Conservation (phyloP, 768 basidiomycete species). For the Sarcodon aspratus region DNA sequence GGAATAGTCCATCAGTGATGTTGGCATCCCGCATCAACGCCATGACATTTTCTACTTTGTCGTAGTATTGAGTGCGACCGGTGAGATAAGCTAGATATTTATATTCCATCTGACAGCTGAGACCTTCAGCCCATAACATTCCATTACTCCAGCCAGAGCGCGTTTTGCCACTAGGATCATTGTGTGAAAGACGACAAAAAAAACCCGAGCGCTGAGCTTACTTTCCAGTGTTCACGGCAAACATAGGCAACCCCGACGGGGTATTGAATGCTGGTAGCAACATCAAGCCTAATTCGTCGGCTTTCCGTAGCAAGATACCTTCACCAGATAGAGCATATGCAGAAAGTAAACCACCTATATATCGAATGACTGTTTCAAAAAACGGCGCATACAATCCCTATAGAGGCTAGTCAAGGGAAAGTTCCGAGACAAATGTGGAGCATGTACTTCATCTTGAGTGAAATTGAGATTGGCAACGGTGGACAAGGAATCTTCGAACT, state of each 20-base stretch:
- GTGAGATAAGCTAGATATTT: slow-evolving; percentile 78
- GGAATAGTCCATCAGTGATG: slow-evolving; percentile 9
- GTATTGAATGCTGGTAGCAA: slow-evolving; percentile 68
- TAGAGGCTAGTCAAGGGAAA: not conserved
- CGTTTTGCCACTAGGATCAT: slow-evolving; percentile 24
- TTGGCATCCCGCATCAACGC: slow-evolving; percentile 24
- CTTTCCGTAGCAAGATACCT: slow-evolving; percentile 47
- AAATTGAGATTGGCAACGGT: slow-evolving; percentile 41
- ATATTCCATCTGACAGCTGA: slow-evolving; percentile 79
- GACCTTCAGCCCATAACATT: slow-evolving; percentile 58
- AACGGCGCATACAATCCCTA: slow-evolving; percentile 35
- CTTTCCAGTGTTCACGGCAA: slow-evolving; percentile 55
- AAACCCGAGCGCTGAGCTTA: slow-evolving; percentile 15
- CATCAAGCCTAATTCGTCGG: slow-evolving; percentile 67
- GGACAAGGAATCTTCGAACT: slow-evolving; percentile 55
- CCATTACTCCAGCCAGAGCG: slow-evolving; percentile 24
- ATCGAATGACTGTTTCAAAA: slow-evolving; percentile 82
- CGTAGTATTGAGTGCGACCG: slow-evolving; percentile 50
- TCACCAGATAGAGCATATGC: slow-evolving; percentile 71
- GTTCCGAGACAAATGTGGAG: slow-evolving; percentile 15
- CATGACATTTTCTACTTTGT: slow-evolving; percentile 44
- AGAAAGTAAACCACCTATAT: slow-evolving; percentile 79
- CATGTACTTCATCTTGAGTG: slow-evolving; percentile 20
- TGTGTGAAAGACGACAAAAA: not conserved
- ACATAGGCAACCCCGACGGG: slow-evolving; percentile 58